Percentiles rank a stretch among this genome's conserved stretches.
Evolutionary conservation across 2,329 filamentous ascomycete species (phyloP).

Genomic region (Zymoseptoria crescenta): DNA sequence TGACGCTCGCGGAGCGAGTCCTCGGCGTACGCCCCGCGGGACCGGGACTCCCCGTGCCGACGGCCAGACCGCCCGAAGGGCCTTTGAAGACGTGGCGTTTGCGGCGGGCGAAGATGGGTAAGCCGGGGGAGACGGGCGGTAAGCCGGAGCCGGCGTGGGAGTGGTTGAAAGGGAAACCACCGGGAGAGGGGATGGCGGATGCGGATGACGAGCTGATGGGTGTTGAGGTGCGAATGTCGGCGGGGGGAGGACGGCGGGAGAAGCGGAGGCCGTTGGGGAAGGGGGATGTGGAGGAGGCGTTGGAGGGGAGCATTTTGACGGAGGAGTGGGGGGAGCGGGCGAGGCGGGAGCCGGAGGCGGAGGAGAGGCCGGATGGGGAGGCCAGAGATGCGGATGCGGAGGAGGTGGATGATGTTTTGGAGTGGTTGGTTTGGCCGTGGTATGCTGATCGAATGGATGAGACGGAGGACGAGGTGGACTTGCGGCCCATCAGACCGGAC

Average conservation of each 20-base stretch:
- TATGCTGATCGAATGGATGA: slow-evolving; percentile 89
- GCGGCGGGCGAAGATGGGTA: slow-evolving; percentile 67
- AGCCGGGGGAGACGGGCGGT: slow-evolving; percentile 51
- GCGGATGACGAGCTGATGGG: not conserved
- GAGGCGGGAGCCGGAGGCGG: slow-evolving; percentile 52
- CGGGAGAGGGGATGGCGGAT: no score
- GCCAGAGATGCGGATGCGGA: slow-evolving; percentile 54
- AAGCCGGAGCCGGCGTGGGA: not conserved
- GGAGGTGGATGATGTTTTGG: slow-evolving; percentile 88
- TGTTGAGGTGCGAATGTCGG: slow-evolving; percentile 18
- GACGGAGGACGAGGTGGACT: slow-evolving; percentile 91
- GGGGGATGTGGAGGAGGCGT: slow-evolving; percentile 35
- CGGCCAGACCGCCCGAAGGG: slow-evolving; percentile 33
- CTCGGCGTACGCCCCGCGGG: slow-evolving; percentile 12
- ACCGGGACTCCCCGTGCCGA: slow-evolving; percentile 43
- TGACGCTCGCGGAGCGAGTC: slow-evolving; percentile 47
- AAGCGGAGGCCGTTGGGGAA: slow-evolving; percentile 85
- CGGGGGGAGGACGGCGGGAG: slow-evolving; percentile 26
- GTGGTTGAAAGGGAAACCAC: not conserved
- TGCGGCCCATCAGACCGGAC: slow-evolving; percentile 80
- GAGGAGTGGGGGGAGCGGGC: slow-evolving; percentile 77
- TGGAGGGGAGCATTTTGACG: slow-evolving; percentile 90
- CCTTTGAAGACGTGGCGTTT: slow-evolving; percentile 80
- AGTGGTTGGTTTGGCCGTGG: slow-evolving; percentile 72
- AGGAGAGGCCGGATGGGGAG: slow-evolving; percentile 36